Conservation (phyloP, 139 green algal genomes). For the Auxenochlorella pyrenoidosa region DNA sequence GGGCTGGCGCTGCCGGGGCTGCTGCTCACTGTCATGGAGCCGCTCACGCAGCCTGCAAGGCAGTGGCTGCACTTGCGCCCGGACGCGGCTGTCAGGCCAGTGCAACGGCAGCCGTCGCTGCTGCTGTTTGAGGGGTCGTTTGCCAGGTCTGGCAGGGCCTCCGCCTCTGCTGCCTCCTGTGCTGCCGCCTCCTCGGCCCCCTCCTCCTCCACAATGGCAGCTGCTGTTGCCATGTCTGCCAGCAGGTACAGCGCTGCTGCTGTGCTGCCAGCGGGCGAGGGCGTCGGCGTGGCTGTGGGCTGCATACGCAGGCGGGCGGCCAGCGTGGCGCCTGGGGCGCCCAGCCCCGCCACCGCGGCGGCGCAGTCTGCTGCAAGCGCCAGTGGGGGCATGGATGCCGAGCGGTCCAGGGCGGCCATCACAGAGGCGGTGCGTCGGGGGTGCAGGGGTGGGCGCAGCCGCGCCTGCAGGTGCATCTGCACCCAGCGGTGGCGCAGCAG, state of each 20-base stretch:
- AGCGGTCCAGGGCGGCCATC: neutral
- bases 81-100: too few relatives aligned
- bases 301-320: neutral
- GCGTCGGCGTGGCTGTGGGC: too few relatives aligned
- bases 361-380: neutral
- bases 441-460: neutral
- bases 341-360: neutral
- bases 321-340: neutral
- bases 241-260: neutral
- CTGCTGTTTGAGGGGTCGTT: too few relatives aligned
- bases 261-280: neutral
- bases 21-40: too few relatives aligned
- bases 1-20: too few relatives aligned
- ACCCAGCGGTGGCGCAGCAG: constrained; percentile 82
- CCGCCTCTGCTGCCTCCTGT: neutral
- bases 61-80: too few relatives aligned
- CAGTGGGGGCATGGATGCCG: neutral
- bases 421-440: neutral
- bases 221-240: neutral
- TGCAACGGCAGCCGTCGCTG: too few relatives aligned
- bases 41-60: too few relatives aligned
- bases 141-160: too few relatives aligned
- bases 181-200: neutral
- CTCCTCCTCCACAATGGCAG: neutral
- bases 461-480: constrained; percentile 17